Conservation (phyloP, 305 asterid species). For the Fraxinus nigra region DNA sequence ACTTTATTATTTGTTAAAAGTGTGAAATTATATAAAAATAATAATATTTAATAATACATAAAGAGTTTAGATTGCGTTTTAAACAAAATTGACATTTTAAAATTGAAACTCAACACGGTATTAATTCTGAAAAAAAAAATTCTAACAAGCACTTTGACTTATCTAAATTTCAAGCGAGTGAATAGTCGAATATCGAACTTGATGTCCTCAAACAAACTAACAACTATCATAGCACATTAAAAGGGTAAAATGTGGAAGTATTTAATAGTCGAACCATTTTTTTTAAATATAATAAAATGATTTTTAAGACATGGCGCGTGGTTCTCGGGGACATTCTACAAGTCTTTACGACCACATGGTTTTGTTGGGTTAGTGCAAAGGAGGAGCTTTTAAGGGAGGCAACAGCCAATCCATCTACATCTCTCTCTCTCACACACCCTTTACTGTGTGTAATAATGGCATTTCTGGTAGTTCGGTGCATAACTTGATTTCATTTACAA, state of each 20-base stretch:
- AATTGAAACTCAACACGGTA: neutral
- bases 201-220: neutral
- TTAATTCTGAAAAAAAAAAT: too few relatives aligned
- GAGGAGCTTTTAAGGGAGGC: conserved; percentile 59
- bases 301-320: neutral
- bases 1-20: neutral
- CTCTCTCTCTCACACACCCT: neutral
- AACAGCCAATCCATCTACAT: conserved; percentile 36
- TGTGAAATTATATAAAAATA: neutral
- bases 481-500: neutral
- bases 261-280: neutral
- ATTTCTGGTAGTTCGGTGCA: conserved; percentile 39
- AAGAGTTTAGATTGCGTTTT: neutral
- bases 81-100: neutral
- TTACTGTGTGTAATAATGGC: conserved; percentile 25
- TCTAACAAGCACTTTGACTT: neutral
- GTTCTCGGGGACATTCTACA: neutral
- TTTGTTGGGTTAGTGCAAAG: conserved; percentile 19
- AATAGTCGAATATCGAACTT: neutral
- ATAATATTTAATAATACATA: too few relatives aligned
- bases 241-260: neutral
- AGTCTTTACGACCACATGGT: neutral
- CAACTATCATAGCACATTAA: neutral
- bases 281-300: neutral
- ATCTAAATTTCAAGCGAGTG: too few relatives aligned